Base-by-base conservation (phyloP, 2,329 filamentous ascomycete species). In the Penicillium brevicompactum region DNA sequence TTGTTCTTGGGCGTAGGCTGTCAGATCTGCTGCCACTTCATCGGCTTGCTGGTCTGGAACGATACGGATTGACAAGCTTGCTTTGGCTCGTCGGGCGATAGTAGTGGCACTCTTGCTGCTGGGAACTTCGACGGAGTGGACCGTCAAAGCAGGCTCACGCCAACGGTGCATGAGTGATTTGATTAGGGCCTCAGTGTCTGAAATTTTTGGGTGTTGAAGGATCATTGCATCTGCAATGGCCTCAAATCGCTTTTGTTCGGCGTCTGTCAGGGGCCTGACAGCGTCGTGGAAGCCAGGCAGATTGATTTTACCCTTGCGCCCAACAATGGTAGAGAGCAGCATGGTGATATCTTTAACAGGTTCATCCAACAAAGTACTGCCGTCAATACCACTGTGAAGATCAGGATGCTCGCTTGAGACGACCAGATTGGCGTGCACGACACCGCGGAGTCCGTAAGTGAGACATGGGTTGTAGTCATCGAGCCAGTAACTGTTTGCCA, bases 401-500 rank as follows among this genome's bases (percentile, higher is more conserved):
- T 99, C 94, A 0, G 92, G 92, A 59, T 90, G 87, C 49, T 86
- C 85, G 54, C 92, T 95, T 61, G 95, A 88, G 24, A 99, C 87
- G 58, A 92, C 89, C 5, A 97, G 83, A 0, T 91, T 96, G 5
- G 92, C 93, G 71, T 97, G 93, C 21, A 99, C 87, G 24, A 99
- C 93, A 22, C 94, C 94, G 46, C 94, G 86, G 6, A 97, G 82
- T 1, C 94, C 94, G 59, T 99, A 99, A 0, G 94, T 99, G 54
- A 99, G 78, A 70, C 94, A 99, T 0, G 94, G 94, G 2, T 95
- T 92, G 62, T 95, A 89, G 68, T 99, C 93, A 69, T 97, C 92
- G 1, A 99, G 82, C 94, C 94, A 99, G 78, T 99, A 99, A 74
- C 92, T 97, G 78, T 99, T 99, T 21, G 94, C 93, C 37, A 99